Percentiles rank a stretch among this genome's conserved stretches.
These are phyloP conservation scores for Hymenoscyphus fraxineus DNA, from an alignment of 2,329 filamentous ascomycete genomes.

Conservation along the genomic window DNA sequence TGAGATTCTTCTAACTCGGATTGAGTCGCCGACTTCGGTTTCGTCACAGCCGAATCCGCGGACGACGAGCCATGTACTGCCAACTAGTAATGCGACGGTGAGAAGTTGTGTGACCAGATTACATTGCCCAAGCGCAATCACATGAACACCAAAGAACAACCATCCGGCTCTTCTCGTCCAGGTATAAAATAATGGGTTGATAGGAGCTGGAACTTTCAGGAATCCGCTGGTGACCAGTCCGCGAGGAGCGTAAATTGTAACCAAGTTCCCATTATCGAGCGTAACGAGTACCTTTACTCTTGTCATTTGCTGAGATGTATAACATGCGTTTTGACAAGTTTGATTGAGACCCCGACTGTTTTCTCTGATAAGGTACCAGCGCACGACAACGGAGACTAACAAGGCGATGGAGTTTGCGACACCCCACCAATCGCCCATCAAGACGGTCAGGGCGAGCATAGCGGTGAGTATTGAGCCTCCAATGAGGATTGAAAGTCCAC, in stretches of 20 bases:
- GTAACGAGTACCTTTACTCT: background rate
- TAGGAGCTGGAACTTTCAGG: background rate
- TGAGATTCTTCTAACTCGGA: background rate
- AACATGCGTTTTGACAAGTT: conserved; percentile 5
- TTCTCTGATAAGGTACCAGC: conserved; percentile 7
- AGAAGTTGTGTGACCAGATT: background rate
- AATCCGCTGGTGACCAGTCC: background rate
- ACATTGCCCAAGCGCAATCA: background rate
- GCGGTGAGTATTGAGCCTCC: background rate
- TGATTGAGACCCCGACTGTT: conserved; percentile 4
- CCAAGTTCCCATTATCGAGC: background rate
- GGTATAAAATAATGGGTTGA: background rate
- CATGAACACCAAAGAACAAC: background rate
- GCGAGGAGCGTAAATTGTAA: background rate
- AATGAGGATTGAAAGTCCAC: conserved; percentile 1
- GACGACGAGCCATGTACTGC: background rate
- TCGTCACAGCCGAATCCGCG: background rate
- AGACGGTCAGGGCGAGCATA: conserved; percentile 1
- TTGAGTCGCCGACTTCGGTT: background rate
- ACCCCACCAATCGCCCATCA: conserved; percentile 8
- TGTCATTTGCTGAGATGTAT: background rate
- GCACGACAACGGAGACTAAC: conserved; percentile 9
- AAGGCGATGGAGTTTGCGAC: conserved; percentile 7
- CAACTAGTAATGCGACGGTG: background rate
- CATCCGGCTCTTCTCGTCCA: background rate